A percentile compares a stretch with the other conserved stretches of the same genome.
phyloP scores from a whole-genome alignment of 495 filamentous ascomycete species.

The Daldinia decipiens region DNA sequence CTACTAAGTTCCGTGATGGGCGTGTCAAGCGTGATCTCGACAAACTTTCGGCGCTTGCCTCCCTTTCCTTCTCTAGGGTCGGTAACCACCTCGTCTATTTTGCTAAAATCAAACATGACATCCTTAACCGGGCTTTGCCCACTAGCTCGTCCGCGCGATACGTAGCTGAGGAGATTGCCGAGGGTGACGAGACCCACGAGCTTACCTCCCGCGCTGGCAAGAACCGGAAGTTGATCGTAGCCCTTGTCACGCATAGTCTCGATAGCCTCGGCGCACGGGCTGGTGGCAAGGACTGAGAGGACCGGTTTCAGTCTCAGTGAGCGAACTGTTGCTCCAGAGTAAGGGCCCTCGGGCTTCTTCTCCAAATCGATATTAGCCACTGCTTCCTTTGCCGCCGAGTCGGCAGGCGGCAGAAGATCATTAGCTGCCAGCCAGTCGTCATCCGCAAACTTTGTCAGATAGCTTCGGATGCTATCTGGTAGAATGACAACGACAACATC shows the following conservation, averaged over 20 bases:
- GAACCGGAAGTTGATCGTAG: constrained; percentile 95
- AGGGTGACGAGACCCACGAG: constrained; percentile 93
- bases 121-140: constrained; percentile 76
- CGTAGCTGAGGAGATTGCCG: constrained; percentile 90
- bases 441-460: constrained; percentile 98
- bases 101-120: constrained; percentile 96
- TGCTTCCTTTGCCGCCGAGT: constrained; percentile 46
- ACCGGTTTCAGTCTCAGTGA: constrained; percentile 90
- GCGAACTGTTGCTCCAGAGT: constrained; percentile 77
- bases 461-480: constrained; percentile 95
- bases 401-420: constrained; percentile 73
- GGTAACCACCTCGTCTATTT: constrained; percentile 86
- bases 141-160: constrained; percentile 81
- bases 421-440: constrained; percentile 98
- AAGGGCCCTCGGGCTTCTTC: constrained; percentile 65
- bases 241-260: constrained; percentile 97
- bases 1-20: constrained; percentile 81
- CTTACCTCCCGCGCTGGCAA: constrained; percentile 70
- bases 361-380: constrained; percentile 60
- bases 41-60: constrained; percentile 71
- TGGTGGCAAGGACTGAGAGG: constrained; percentile 76
- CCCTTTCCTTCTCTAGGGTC: constrained; percentile 73
- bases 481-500: constrained; percentile 90
- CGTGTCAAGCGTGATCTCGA: constrained; percentile 93
- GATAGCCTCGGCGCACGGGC: constrained; percentile 81